phyloP scores from a whole-genome alignment of 441 rosid species.

The Pelargonium australe region DNA sequence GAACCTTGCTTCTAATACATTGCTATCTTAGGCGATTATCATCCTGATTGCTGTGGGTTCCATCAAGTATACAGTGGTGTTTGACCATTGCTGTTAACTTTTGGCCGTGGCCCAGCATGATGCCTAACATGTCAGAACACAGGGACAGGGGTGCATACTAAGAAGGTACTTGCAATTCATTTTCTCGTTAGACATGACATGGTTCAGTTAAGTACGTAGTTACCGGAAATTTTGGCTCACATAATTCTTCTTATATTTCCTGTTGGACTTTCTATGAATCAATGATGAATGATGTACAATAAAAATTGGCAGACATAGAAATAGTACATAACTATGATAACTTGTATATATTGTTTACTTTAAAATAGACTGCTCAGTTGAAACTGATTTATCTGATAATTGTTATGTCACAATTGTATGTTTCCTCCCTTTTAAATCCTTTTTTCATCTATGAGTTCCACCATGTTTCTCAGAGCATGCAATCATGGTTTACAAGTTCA shows the following conservation, averaged over 20 bases:
- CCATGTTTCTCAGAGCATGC: neutral
- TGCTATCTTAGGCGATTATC: slow-evolving; percentile 21
- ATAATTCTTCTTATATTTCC: slow-evolving; percentile 21
- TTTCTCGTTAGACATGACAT: neutral
- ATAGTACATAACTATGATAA: slow-evolving; percentile 45
- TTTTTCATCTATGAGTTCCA: neutral
- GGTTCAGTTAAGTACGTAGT: slow-evolving; percentile 9
- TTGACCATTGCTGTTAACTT: slow-evolving; percentile 74
- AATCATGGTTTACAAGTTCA: neutral
- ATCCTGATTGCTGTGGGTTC: slow-evolving; percentile 48
- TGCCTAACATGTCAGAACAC: slow-evolving; percentile 63
- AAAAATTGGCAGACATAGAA: slow-evolving; percentile 77
- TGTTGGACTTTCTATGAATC: slow-evolving; percentile 19
- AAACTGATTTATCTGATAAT: too few species aligned
- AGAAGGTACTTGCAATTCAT: slow-evolving; percentile 45
- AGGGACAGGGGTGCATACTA: slow-evolving; percentile 91
- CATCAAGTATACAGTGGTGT: slow-evolving; percentile 80
- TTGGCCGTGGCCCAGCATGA: slow-evolving; percentile 78
- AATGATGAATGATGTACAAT: slow-evolving; percentile 14
- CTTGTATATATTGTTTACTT: slow-evolving; percentile 15
- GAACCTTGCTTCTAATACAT: slow-evolving; percentile 9
- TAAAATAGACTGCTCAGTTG: too few species aligned
- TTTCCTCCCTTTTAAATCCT: neutral
- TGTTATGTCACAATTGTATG: neutral
- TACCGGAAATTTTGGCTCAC: slow-evolving; percentile 25